Evolutionary conservation across 139 green algal species (phyloP), one percentile per base, ranked within the genome.

Genomic region (Raphidocelis subcapitata): DNA sequence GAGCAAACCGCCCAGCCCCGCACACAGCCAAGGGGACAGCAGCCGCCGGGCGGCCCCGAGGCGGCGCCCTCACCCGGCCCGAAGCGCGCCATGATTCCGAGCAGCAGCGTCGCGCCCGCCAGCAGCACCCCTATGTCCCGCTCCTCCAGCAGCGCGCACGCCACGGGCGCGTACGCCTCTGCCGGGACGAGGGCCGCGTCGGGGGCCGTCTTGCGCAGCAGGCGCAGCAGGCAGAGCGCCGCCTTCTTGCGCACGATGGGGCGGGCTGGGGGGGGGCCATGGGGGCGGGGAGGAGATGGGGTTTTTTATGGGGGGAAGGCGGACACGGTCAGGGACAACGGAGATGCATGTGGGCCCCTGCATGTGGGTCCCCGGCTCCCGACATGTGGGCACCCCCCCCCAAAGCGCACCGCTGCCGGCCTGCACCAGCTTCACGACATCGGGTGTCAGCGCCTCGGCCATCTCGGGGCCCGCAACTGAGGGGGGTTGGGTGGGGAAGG

Each of bases 211-310:
- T 97, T 98, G 60, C 95, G 86, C 52, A 97, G 88, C 63, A 99
- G 83, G 31, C 93, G 79, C 76, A 99, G 88, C 68, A 99, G 81
- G 81, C 89, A 97, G 46, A 99, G 87, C 35, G 92, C 94, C 3
- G 96, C 95, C 78, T 99, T 99, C 85, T 99, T 99, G 65, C 93
- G 88, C 61, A 99, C 90, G 29, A 97, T 75, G 3, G 94, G 87
- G 3, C 93, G 86, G 28, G 87, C 81, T 49, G 41, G 8, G 41
- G 41, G 41, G 41, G 41, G 8, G n/a, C n/a, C n/a, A n/a, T n/a
- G n/a, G 23, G 57, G 26, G 28, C 12, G 41, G 41, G 41, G 12
- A 49, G 41, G 8, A 49, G 41, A 49, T 8, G 41, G 8, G 41
- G 8, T 49, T 49, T 49, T 12, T 12, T 49, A n/a, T n/a, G n/a